These are phyloP conservation scores for Helichrysum umbraculigerum DNA, from an alignment of 129 eudicot genomes.

Conservation along the genomic window DNA sequence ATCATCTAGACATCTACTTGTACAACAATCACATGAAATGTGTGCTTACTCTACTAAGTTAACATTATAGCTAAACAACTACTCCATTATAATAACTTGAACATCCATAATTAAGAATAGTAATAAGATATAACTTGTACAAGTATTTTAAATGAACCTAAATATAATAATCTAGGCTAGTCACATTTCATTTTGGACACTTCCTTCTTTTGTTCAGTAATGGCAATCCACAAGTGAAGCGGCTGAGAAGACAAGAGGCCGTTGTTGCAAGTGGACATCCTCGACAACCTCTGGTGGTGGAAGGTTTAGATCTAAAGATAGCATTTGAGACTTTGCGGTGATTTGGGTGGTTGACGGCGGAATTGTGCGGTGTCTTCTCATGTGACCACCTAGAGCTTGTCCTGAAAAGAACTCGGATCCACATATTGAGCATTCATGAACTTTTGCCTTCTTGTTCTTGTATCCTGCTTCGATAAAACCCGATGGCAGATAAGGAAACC, in stretches of 20 bases:
- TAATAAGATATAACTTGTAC: neutral
- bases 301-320: conserved; percentile 75
- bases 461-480: conserved; percentile 1
- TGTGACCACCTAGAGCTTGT: conserved; percentile 94
- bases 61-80: neutral
- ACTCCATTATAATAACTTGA: neutral
- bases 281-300: conserved; percentile 75
- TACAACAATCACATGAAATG: neutral
- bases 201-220: conserved; percentile 36
- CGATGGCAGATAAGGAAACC: conserved; percentile 25
- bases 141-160: conserved; percentile 14
- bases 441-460: conserved; percentile 19
- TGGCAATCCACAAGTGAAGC: conserved; percentile 73
- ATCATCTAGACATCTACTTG: neutral
- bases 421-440: conserved; percentile 83
- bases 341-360: conserved; percentile 26
- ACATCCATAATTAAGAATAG: too few relatives aligned
- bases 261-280: conserved; percentile 36
- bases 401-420: conserved; percentile 81
- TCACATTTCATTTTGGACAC: neutral
- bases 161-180: neutral
- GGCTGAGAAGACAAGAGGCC: conserved; percentile 42
- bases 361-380: conserved; percentile 71
- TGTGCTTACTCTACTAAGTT: neutral
- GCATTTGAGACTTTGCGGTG: conserved; percentile 22